Evolutionary conservation across 805 yeast genomes (phyloP).

Genomic region (Candida railenensis): DNA sequence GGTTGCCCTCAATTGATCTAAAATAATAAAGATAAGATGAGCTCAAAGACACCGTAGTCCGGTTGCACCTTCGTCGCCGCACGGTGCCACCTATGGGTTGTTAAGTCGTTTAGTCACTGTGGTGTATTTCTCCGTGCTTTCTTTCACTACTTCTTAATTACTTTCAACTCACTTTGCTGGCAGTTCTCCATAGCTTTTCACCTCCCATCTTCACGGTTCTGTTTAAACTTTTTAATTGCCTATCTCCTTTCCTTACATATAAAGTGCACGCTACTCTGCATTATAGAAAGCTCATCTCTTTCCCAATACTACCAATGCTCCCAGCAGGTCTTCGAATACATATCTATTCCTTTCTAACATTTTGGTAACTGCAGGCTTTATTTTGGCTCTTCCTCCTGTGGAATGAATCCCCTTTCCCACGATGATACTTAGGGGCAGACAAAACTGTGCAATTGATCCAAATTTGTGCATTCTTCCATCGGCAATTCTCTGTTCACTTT

Average conservation of each 20-base stretch:
- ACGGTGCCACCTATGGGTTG: no score
- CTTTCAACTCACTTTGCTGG: neutral
- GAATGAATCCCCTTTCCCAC: slow-evolving; percentile 78
- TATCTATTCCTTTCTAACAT: slow-evolving; percentile 38
- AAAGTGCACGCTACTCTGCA: neutral
- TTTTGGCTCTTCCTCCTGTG: slow-evolving; percentile 50
- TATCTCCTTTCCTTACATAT: neutral
- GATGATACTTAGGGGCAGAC: slow-evolving; percentile 46
- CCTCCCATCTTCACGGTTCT: neutral
- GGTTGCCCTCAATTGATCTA: neutral
- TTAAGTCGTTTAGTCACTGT: no score
- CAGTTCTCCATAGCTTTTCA: neutral
- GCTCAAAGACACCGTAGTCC: neutral
- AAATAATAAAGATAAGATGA: neutral
- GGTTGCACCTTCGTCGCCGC: no score
- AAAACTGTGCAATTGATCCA: slow-evolving; percentile 37
- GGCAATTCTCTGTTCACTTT: slow-evolving; percentile 38
- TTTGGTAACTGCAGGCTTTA: slow-evolving; percentile 42
- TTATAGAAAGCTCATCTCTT: slow-evolving; percentile 9
- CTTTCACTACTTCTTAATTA: neutral
- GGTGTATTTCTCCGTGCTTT: neutral
- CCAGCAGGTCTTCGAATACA: slow-evolving; percentile 44
- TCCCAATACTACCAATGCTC: slow-evolving; percentile 20
- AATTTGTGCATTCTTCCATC: slow-evolving; percentile 35
- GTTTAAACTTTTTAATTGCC: neutral